Evolutionary conservation across 2,329 filamentous ascomycete genomes (phyloP), one percentile per base, ranked within the genome.

Genomic region (Monosporascus sp.): DNA sequence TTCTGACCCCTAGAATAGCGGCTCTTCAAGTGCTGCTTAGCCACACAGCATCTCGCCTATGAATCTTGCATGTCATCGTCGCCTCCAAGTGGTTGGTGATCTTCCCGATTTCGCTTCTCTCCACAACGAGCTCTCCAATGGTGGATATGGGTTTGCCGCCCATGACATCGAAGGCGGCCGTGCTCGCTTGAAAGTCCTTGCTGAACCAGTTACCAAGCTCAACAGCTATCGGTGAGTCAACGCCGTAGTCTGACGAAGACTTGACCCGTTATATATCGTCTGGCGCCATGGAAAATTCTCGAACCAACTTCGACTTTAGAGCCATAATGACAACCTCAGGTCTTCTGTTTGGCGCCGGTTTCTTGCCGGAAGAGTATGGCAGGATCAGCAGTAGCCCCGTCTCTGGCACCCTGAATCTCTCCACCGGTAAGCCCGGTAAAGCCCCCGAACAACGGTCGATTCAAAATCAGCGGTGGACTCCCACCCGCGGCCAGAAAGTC

Each of bases 191-290:
- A 52, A 71, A 68, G 8, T 66, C 66, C 46, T 67, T 65, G 14
- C 61, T 58, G 5, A 76, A 58, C 73, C 73, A 76, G 36, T 72
- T 73, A 2, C 74, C 59, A 34, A 78, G 45, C 58, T 78, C 74
- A 0, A 77, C 70, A 1, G 73, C 74, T 26, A 78, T 68, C 0
- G 77, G 66, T 1, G 71, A 73, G 59, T 75, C 73, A 6, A 74
- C 65, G 1, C 73, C 72, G 40, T 67, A 70, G 4, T 67, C 65
- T 1, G 66, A 64, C 1, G 70, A 61, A 2, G 66, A 59, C 54
- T 63, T 65, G 1, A 48, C 47, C 1, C 57, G 45, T 22, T 69
- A 65, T 9, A 73, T 59, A 7, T 73, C 69, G 5, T 55, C 55
- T 7, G 57, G 52, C 3, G 64, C 50, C 1, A 72, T 66, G 22